Conservation (phyloP, 1,284 basidiomycete species). For the Puccinia triticina region DNA sequence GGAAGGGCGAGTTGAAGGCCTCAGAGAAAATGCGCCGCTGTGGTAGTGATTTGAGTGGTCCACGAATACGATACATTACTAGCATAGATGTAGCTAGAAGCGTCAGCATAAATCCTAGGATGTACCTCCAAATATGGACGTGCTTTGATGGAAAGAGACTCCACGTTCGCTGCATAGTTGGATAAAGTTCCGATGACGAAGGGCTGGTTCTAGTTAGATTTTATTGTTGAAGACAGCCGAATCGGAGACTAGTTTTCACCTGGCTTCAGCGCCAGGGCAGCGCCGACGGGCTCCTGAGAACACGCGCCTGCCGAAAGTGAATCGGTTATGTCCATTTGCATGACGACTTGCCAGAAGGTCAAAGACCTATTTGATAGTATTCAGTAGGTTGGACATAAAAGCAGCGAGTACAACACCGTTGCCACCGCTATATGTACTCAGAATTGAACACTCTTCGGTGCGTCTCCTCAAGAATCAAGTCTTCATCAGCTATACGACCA, state of each 20-base stretch:
- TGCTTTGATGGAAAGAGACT: constrained; percentile 17
- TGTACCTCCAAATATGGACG: constrained; percentile 23
- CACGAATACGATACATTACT: neutral
- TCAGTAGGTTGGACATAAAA: too few species aligned
- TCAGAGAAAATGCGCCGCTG: neutral
- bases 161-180: constrained; percentile 10
- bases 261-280: neutral
- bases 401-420: too few species aligned
- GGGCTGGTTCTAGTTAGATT: too few species aligned
- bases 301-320: neutral
- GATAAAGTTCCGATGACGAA: neutral
- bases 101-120: constrained; percentile 9
- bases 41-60: neutral
- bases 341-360: neutral
- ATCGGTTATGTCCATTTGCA: neutral
- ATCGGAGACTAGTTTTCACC: too few species aligned
- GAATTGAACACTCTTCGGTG: neutral
- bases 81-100: constrained; percentile 15
- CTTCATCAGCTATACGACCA: neutral
- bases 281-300: neutral
- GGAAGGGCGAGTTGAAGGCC: neutral
- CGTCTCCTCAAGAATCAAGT: constrained; percentile 1
- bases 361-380: neutral
- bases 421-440: too few species aligned
- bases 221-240: too few species aligned